phyloP scores from a whole-genome alignment of 371 early-diverging fungal genomes.

The Mucor velutinosus region DNA sequence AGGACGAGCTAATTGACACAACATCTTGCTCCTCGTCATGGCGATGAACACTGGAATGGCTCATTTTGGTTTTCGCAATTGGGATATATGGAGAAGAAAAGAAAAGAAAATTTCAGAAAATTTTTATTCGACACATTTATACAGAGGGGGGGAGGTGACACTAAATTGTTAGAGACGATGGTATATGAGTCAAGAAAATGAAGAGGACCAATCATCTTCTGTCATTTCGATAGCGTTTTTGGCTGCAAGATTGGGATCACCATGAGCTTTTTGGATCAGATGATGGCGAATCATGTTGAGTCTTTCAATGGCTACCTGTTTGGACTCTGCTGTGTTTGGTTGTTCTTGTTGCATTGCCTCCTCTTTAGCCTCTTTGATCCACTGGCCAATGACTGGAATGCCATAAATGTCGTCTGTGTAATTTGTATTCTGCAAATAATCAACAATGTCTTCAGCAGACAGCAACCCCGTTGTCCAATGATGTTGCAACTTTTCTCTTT shows the following conservation, averaged over 20 bases:
- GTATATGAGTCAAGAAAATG: constrained; percentile 20
- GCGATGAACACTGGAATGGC: neutral
- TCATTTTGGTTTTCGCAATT: constrained; percentile 11
- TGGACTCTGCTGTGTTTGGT: neutral
- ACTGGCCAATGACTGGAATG: constrained; percentile 29
- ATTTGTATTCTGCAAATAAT: constrained; percentile 29
- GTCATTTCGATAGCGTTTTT: constrained; percentile 26
- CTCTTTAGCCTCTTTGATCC: constrained; percentile 40
- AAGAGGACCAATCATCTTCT: constrained; percentile 34
- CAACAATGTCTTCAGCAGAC: constrained; percentile 41
- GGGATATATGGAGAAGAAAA: constrained; percentile 1
- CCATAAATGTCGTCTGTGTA: constrained; percentile 49
- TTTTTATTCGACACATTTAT: constrained; percentile 4
- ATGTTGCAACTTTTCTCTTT: constrained; percentile 18
- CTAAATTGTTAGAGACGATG: neutral
- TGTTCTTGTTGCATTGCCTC: constrained; percentile 14
- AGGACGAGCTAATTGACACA: constrained; percentile 21
- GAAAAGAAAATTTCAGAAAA: constrained; percentile 11
- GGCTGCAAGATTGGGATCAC: constrained; percentile 28
- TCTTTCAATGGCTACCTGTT: constrained; percentile 28
- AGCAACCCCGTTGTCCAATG: constrained; percentile 20
- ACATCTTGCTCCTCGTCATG: constrained; percentile 8
- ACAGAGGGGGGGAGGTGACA: constrained; percentile 8
- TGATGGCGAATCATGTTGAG: constrained; percentile 47
- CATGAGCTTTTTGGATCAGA: constrained; percentile 29